phyloP scores from a whole-genome alignment of 2,329 filamentous ascomycete genomes.

The Tolypocladium amazonense region DNA sequence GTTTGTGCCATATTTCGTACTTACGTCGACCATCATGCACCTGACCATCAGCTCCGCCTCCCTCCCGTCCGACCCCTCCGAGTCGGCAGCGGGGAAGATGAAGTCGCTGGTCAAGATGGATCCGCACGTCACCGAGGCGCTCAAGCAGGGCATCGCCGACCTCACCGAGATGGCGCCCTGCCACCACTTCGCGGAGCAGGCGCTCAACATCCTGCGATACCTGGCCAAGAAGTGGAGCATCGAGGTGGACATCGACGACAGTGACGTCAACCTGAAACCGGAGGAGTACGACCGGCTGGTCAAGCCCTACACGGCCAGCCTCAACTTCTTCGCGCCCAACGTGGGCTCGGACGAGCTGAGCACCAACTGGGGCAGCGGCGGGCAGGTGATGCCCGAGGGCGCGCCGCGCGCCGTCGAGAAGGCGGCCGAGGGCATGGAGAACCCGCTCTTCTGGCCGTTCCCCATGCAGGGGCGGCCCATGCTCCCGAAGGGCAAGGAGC shows the following conservation, averaged over 20 bases:
- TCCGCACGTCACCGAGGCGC: slow-evolving; percentile 29
- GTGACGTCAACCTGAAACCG: slow-evolving; percentile 12
- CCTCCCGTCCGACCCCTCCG: slow-evolving; percentile 4
- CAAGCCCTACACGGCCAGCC: slow-evolving; percentile 37
- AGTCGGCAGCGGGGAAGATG: slow-evolving; percentile 11
- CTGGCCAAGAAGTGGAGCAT: slow-evolving; percentile 50
- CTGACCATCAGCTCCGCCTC: slow-evolving; percentile 38
- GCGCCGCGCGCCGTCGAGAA: slow-evolving; percentile 9
- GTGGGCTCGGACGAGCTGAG: slow-evolving; percentile 36
- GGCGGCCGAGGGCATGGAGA: slow-evolving; percentile 30
- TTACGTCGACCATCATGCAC: slow-evolving; percentile 51
- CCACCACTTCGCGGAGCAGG: slow-evolving; percentile 50
- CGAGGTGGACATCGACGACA: slow-evolving; percentile 30
- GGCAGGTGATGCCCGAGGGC: slow-evolving; percentile 5
- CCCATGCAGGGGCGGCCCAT: slow-evolving; percentile 49
- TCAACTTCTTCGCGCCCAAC: slow-evolving; percentile 48
- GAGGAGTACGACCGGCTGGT: slow-evolving; percentile 30
- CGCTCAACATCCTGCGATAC: slow-evolving; percentile 47
- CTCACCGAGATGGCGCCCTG: slow-evolving; percentile 51
- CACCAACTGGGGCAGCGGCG: slow-evolving; percentile 30
- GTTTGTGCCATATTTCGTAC: slow-evolving; percentile 52
- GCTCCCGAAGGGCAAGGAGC: slow-evolving; percentile 31
- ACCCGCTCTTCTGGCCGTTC: slow-evolving; percentile 51
- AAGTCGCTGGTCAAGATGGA: slow-evolving; percentile 23
- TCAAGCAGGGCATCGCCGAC: slow-evolving; percentile 45